Base-by-base conservation (phyloP, 2,329 filamentous ascomycete species). In the Fonsecaea monophora region DNA sequence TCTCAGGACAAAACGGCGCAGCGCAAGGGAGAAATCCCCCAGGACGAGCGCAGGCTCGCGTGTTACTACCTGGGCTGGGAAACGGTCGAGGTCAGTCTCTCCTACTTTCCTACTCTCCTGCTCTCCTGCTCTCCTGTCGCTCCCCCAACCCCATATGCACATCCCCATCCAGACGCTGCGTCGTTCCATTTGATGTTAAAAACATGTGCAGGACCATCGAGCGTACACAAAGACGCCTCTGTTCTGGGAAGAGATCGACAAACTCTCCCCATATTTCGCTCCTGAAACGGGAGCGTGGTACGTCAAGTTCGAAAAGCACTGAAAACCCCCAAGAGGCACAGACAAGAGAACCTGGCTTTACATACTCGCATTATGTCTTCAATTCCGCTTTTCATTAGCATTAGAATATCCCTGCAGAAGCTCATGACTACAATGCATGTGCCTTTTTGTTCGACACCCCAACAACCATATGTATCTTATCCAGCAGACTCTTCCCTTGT, bases 11-110 rank as follows among this genome's bases (percentile, higher is more conserved):
- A 25, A 45, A 6, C 8, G 18, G 55, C 12, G 34, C 38, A 64
- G 48, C 30, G 45, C 1, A 38, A 34, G 37, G 21, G 57, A 18
- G 21, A 21, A 18, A 21, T 21, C 7, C 10, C 34, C 32, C 25
- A 32, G 25, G 21, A 18, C 32, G 40, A 60, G 40, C 34, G 60
- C 4, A 35, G 54, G 15, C 48, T 67, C 0, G 64, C 60, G 2
- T 53, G 60, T 15, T 67, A 67, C 30, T 54, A 42, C 13, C 60
- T 67, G 18, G 64, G 64, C 12, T 67, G 64, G 64, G 64, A 67
- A 45, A 60, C 40, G 4, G 35, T 63, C 18, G 64, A 67, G 60
- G 64, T 67, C n/a, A 53, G 60, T 61, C 21, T 53, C 42, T 53
- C 40, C 12, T 13, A 0, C 21, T 21, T 1, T 21, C 21, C 21